Conservation (phyloP, 2,329 filamentous ascomycete genomes). For the Beauveria scarabaeidicola region DNA sequence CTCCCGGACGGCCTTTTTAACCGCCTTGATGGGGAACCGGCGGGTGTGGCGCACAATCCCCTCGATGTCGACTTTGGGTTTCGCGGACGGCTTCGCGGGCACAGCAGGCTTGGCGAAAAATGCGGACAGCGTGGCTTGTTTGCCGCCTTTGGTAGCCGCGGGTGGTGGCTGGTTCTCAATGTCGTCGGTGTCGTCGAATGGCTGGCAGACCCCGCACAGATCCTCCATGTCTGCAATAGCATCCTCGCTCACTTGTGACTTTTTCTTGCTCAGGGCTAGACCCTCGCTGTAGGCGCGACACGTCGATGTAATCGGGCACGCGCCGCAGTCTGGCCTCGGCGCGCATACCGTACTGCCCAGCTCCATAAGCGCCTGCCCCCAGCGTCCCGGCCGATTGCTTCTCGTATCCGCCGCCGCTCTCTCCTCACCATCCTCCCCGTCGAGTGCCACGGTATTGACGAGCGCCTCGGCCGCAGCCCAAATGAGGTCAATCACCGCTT, state of each 20-base stretch:
- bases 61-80: conserved; percentile 22
- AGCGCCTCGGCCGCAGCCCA: conserved; percentile 52
- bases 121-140: conserved; percentile 25
- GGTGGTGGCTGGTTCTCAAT: conserved; percentile 1
- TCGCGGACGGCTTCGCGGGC: background rate
- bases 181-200: conserved; percentile 22
- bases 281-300: conserved; percentile 46
- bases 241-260: background rate
- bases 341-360: conserved; percentile 54
- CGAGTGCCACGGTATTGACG: conserved; percentile 39
- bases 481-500: conserved; percentile 40
- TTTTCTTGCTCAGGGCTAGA: conserved; percentile 20
- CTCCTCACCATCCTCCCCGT: conserved; percentile 12
- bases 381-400: conserved; percentile 47
- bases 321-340: conserved; percentile 47
- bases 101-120: conserved; percentile 23
- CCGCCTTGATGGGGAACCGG: conserved; percentile 41
- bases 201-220: conserved; percentile 38
- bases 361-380: conserved; percentile 60
- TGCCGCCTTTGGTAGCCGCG: conserved; percentile 14
- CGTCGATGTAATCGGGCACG: conserved; percentile 41
- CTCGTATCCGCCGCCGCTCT: conserved; percentile 18
- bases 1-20: conserved; percentile 43
- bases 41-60: conserved; percentile 35
- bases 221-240: conserved; percentile 40